Base-by-base conservation (phyloP, 805 yeast genomes). In the Clavispora fructus region DNA sequence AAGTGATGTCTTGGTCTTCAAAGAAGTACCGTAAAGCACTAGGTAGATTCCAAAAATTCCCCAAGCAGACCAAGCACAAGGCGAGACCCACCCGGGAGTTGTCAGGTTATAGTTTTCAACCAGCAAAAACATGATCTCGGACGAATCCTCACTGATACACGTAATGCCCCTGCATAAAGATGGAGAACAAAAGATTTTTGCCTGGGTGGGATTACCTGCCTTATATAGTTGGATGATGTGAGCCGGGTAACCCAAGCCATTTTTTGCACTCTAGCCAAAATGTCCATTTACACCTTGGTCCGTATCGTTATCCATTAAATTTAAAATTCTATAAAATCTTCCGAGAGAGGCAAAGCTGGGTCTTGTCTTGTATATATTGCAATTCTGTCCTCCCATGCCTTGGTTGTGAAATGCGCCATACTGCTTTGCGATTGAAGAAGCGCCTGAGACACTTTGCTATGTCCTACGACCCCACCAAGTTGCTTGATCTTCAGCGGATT, bases 61-160 rank as follows among this genome's bases (percentile, higher is more conserved):
- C 82, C 76, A 57, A 70, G 66, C 66, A 66, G 62, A 62, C 64
- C 58, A 67, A 73, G 69, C 78, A 79, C 78, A 77, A 69, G 63
- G 65, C 57, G 55, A 48, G 46, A 59, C 54, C 45, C 62, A 61
- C 54, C 54, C 80, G 80, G 83, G 83, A 81, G 78, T 79, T 85
- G 96, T 91, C 92, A 80, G 91, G 94, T 86, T 85, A 83, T 82
- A 88, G 91, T 88, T 94, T 92, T 94, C 97, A 94, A 92, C 97
- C 96, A 92, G 99, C 99, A 92, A 92, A 92, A 88, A 94, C 98
- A 92, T 96, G 95, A 91, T 90, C 99, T 92, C 99, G 98, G 99
- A 94, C 97, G 96, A 91, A 90, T 94, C 99, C 98, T 92, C 99
- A 92, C 96, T 91, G 98, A 92, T 90, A 89, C 95, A 96, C 96